Base-by-base conservation (phyloP, 306 rosid genomes). In the Dryas drummondii region DNA sequence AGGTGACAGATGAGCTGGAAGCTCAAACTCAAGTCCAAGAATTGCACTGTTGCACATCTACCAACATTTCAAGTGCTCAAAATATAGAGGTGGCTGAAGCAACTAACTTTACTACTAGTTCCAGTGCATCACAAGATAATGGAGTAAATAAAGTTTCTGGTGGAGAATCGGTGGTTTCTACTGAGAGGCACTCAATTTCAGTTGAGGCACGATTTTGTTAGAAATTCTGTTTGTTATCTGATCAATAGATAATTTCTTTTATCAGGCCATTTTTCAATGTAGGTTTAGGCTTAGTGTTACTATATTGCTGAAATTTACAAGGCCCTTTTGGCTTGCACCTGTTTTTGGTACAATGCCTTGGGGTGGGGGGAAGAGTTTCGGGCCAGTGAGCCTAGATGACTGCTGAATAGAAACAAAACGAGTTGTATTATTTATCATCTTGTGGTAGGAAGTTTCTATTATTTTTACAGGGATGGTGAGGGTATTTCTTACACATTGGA, bases 161-260 rank as follows among this genome's bases (percentile, higher is more conserved):
- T 76, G 93, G 78, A 84, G 84, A 84, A 78, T 77, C 89, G 32
- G 76, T 79, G 62, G 77, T 75, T 80, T 78, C 86, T 47, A 27
- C 76, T 14, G 79, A 70, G 77, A 91, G 84, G 64, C 82, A 89
- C 84, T 85, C 97, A 14, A 63, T 88, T 80, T 83, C 93, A 70
- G 79, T 90, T 60, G 78, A 88, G 91, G 98, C 85, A 82, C 79
- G 87, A 78, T 76, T 66, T 55, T 62, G 32, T 52, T 70, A 27
- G 5, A 7, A 52, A n/a, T 69, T 26, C 27, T 41, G 3, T 17
- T 8, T 47, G 14, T 49, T 16, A 51, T 17, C 15, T 1, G 22
- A 7, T 55, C 10, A 7, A 55, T 16, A 55, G 3, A 17, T n/a
- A 14, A 53, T 4, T 53, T 14, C 1, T 4, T 53, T 17, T 5